A percentile compares a stretch with the other conserved stretches of the same genome.
Evolutionary conservation across 2,329 filamentous ascomycete species (phyloP).

Genomic region (Xylaria sp.): DNA sequence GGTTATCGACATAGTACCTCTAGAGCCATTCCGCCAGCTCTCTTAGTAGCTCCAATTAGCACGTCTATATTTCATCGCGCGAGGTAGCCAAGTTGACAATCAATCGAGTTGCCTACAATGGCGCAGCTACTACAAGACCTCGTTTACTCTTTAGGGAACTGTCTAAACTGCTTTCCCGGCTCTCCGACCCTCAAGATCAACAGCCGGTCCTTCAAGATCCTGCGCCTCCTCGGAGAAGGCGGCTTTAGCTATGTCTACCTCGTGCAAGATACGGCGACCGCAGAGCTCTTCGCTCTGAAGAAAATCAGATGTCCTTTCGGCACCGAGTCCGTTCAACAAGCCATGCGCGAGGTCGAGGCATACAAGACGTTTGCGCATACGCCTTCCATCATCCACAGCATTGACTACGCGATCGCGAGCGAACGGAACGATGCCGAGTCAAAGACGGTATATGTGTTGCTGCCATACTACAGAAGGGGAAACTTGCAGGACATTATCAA

Average conservation of each 20-base stretch:
- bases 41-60: conserved; percentile 13
- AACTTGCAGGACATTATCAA: conserved; percentile 99
- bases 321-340: conserved; percentile 92
- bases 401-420: conserved; percentile 65
- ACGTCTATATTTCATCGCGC: conserved; percentile 12
- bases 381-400: conserved; percentile 74
- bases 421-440: conserved; percentile 70
- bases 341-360: conserved; percentile 96
- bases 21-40: conserved; percentile 10
- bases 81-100: conserved; percentile 23
- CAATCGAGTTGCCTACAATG: conserved; percentile 61
- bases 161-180: conserved; percentile 95
- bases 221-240: conserved; percentile 93
- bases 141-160: conserved; percentile 91
- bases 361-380: conserved; percentile 89
- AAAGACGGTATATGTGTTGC: conserved; percentile 96
- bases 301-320: conserved; percentile 99
- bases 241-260: conserved; percentile 99
- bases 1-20: neutral
- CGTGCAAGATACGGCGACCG: conserved; percentile 87
- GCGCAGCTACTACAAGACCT: conserved; percentile 88
- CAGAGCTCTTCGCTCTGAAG: conserved; percentile 91
- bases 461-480: conserved; percentile 94
- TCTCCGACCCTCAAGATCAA: conserved; percentile 97
- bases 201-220: conserved; percentile 92